These are phyloP conservation scores for Penicillium lagena DNA, from an alignment of 495 filamentous ascomycete genomes.

Conservation along the genomic window DNA sequence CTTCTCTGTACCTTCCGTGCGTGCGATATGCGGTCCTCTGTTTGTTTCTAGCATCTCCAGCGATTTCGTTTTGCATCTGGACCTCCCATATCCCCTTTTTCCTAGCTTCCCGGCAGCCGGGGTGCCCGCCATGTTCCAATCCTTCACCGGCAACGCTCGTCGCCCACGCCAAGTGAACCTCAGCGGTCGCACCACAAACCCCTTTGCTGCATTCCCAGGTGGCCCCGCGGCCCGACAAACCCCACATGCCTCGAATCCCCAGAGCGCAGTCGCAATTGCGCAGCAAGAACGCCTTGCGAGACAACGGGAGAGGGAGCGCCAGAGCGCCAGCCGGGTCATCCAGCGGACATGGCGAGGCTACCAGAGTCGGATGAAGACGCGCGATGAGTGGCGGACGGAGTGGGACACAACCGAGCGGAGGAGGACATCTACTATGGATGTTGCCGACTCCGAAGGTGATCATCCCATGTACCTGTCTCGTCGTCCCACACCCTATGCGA, in stretches of 20 bases:
- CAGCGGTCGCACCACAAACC: conserved; percentile 74
- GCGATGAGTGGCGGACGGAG: conserved; percentile 50
- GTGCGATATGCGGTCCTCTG: conserved; percentile 21
- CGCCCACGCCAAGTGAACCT: conserved; percentile 89
- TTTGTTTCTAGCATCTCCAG: conserved; percentile 10
- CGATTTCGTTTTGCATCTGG: conserved; percentile 4
- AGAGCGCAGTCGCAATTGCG: conserved; percentile 74
- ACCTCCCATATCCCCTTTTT: neutral
- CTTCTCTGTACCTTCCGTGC: neutral
- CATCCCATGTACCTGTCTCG: conserved; percentile 4
- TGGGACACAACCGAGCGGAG: conserved; percentile 54
- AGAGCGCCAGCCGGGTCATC: conserved; percentile 66
- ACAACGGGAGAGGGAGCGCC: conserved; percentile 73
- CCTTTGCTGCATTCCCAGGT: conserved; percentile 53
- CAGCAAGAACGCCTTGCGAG: conserved; percentile 75
- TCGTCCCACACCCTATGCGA: conserved; percentile 35
- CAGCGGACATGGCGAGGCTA: conserved; percentile 84
- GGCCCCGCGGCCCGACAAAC: conserved; percentile 23
- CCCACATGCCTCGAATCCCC: conserved; percentile 50
- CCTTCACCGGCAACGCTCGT: conserved; percentile 82
- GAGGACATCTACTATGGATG: neutral
- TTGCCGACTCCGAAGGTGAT: conserved; percentile 4
- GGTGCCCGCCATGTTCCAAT: conserved; percentile 65
- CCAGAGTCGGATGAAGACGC: conserved; percentile 52
- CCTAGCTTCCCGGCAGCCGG: conserved; percentile 6